A percentile compares a stretch with the other conserved stretches of the same genome.
Evolutionary conservation across 495 filamentous ascomycete genomes (phyloP).

Genomic region (Penicillium arizonense): DNA sequence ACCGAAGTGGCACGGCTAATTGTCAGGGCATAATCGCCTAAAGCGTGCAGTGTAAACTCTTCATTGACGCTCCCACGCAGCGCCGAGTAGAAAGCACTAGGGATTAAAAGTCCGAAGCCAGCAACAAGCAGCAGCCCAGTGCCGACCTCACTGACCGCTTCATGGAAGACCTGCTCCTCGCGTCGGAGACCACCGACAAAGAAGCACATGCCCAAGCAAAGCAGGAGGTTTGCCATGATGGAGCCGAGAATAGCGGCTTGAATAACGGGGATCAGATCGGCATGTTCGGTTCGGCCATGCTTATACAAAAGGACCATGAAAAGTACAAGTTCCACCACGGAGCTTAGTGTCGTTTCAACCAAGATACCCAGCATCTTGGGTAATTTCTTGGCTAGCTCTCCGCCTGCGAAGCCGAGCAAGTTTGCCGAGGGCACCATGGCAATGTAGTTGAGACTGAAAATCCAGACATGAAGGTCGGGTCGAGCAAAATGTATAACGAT

Average conservation of each 20-base stretch:
- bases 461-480: conserved; percentile 57
- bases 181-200: conserved; percentile 69
- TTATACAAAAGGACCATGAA: conserved; percentile 68
- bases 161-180: conserved; percentile 67
- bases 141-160: conserved; percentile 77
- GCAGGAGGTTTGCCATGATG: conserved; percentile 73
- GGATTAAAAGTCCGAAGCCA: conserved; percentile 78
- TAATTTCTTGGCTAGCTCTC: conserved; percentile 76
- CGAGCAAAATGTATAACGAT: conserved; percentile 63
- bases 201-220: conserved; percentile 78
- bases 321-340: conserved; percentile 78
- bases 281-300: conserved; percentile 23
- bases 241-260: conserved; percentile 80
- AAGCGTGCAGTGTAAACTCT: conserved; percentile 27
- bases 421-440: conserved; percentile 91
- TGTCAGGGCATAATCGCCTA: conserved; percentile 52
- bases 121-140: conserved; percentile 79
- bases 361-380: conserved; percentile 76
- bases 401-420: conserved; percentile 79
- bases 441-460: conserved; percentile 71
- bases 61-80: conserved; percentile 43
- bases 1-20: conserved; percentile 77
- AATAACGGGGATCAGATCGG: conserved; percentile 65
- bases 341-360: conserved; percentile 72
- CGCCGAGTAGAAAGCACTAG: conserved; percentile 71